Conservation (phyloP, 805 yeast species). For the Wickerhamiella azyma region DNA sequence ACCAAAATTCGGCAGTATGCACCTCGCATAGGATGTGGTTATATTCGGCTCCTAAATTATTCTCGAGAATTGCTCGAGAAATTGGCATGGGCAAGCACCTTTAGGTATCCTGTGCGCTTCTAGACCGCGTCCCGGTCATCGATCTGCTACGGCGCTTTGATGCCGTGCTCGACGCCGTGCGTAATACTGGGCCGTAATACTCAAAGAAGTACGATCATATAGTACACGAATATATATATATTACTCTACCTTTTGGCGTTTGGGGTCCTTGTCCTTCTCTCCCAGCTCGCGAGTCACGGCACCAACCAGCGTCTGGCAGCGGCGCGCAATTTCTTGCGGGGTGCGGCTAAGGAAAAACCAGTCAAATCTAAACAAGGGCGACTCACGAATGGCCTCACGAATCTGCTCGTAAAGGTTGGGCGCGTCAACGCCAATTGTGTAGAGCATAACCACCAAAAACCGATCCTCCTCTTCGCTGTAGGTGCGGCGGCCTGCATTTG, state of each 20-base stretch:
- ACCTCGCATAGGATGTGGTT: too few relatives aligned
- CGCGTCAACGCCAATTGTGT: conserved; percentile 66
- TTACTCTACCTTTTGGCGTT: not conserved
- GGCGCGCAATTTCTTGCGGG: conserved; percentile 61
- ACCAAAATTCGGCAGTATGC: too few relatives aligned
- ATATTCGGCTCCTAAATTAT: too few relatives aligned
- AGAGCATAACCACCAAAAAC: conserved; percentile 65
- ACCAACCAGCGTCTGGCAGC: conserved; percentile 66
- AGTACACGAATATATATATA: not conserved
- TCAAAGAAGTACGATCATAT: too few relatives aligned
- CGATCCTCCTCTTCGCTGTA: conserved; percentile 87
- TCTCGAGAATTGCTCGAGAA: too few relatives aligned
- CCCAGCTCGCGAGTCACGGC: conserved; percentile 55
- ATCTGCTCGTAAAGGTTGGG: conserved; percentile 68
- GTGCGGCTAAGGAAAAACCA: conserved; percentile 75
- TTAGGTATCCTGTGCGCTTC: too few relatives aligned
- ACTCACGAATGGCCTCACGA: conserved; percentile 55
- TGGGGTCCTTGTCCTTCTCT: conserved; percentile 1
- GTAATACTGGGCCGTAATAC: too few relatives aligned
- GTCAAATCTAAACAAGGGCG: conserved; percentile 74
- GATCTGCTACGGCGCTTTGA: too few relatives aligned
- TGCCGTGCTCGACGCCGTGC: too few relatives aligned
- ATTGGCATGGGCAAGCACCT: too few relatives aligned
- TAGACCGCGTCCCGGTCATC: too few relatives aligned
- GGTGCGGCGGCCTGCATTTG: conserved; percentile 45